Conservation (phyloP, 2,329 filamentous ascomycete species). For the Escovopsis weberi region DNA sequence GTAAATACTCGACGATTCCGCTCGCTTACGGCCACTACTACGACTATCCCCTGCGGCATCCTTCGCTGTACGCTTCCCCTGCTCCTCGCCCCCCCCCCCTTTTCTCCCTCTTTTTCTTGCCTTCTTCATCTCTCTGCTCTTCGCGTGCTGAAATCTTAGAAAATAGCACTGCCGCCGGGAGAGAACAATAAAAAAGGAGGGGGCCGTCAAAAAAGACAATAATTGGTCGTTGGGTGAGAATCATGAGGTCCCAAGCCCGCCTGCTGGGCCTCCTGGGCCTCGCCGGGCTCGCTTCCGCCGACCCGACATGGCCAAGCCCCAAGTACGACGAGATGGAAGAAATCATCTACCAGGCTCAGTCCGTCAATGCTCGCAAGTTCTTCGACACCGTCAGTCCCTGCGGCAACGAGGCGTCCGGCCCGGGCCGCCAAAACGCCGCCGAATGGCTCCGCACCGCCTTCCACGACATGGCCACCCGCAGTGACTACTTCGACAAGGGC, state of each 20-base stretch:
- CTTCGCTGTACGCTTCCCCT: not conserved
- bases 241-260: slow-evolving; percentile 9
- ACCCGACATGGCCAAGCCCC: slow-evolving; percentile 47
- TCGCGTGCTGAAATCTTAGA: too few species aligned
- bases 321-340: slow-evolving; percentile 47
- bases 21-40: too few species aligned
- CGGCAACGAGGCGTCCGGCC: slow-evolving; percentile 34
- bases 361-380: slow-evolving; percentile 40
- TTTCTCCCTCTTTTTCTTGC: not conserved
- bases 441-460: slow-evolving; percentile 49
- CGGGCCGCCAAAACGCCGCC: slow-evolving; percentile 42
- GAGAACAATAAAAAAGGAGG: too few species aligned
- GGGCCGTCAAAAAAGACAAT: not conserved
- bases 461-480: slow-evolving; percentile 46
- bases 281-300: slow-evolving; percentile 21
- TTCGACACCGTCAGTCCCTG: slow-evolving; percentile 43
- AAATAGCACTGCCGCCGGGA: too few species aligned
- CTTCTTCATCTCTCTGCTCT: not conserved
- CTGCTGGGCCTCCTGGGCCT: slow-evolving; percentile 24
- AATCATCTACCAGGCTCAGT: slow-evolving; percentile 44
- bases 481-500: slow-evolving; percentile 30
- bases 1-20: too few species aligned
- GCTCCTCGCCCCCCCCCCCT: not conserved
- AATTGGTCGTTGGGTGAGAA: not conserved
- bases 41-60: not conserved